Evolutionary conservation across 768 basidiomycete species (phyloP), one percentile per base, ranked within the genome.

Genomic region (Suillus subalutaceus): DNA sequence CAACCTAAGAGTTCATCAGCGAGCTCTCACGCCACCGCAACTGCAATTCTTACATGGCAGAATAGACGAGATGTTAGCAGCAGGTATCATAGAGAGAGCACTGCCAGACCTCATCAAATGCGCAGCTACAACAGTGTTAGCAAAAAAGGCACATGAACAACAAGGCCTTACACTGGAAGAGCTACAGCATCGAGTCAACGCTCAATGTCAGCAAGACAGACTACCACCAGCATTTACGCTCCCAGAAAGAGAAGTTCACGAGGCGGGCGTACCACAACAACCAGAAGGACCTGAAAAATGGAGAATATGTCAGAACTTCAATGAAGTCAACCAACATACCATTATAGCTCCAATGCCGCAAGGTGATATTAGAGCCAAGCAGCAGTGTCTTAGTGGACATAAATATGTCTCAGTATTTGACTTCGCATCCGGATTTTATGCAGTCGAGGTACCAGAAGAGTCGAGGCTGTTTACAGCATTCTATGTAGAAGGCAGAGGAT

Each of bases 81-180:
- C 63, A 38, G 63, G 37, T 2, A 48, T 64, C 6, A 67, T 67
- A 6, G 35, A 32, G 6, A 23, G 18, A 2, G 61, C 46, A 5
- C n/a, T 9, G 0, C 46, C 46, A 20, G 46, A 48, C 8, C 3
- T 3, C 4, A n/a, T 48, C 1, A 48, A 48, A 12, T 57, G 56
- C 12, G 0, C 4, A 2, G 46, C 20, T 9, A 48, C 73, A 0
- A 81, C 77, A 0, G 79, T 73, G 0, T 67, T 85, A 0, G 81
- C 79, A 0, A 69, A 77, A 65, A 83, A 84, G 62, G 77, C 70
- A 8, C 77, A 79, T n/a, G 72, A 77, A 6, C 69, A 70, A 0
- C 69, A 64, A 0, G 78, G 80, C 0, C 62, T 82, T 0, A 69
- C 73, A 0, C 35, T 78, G 0, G 78, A 79, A 6, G 79, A 82